Evolutionary conservation across 306 rosid genomes (phyloP), one percentile per base, ranked within the genome.

Genomic region (Crotalaria pallida): DNA sequence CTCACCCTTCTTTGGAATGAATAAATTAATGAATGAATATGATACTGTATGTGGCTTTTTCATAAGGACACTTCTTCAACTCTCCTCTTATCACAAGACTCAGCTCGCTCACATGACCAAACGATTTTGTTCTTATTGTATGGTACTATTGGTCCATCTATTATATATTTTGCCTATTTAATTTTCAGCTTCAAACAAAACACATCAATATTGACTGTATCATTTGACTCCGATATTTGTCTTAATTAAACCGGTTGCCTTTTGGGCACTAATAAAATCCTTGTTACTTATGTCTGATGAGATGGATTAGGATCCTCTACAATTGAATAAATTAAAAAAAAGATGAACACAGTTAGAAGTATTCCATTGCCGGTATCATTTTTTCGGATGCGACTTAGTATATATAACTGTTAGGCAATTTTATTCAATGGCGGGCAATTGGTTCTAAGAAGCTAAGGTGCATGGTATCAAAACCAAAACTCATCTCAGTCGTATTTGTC

Each of bases 1-100:
- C 18, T 69, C 69, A 41, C 49, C 18, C 56, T 6, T 40, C 68
- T 58, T 62, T 53, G 27, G 38, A 36, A 33, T 38, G 27, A 67
- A 55, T 69, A 79, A 85, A 36, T 8, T 34, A 72, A 56, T n/a
- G n/a, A n/a, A n/a, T n/a, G n/a, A 29, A 29, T 29, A 38, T 22
- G 75, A 79, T 69, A 7, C 7, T 16, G 65, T 4, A 7, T 16
- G 33, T 10, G 52, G 67, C 69, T 59, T 44, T 44, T 59, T 43
- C 21, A 26, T 50, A 1, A 12, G 13, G 27, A 43, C 50, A 33
- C 50, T 47, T 70, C 76, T 41, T 34, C 62, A 60, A 34, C 33
- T 59, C 6, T 3, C n/a, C n/a, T 33, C 47, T 13, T 19, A 24
- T 13, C 58, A 47, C 34, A 31, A 64, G 51, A 0, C 34, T 41